phyloP scores from a whole-genome alignment of 257 asterid species.

The Ligustrum vulgare region DNA sequence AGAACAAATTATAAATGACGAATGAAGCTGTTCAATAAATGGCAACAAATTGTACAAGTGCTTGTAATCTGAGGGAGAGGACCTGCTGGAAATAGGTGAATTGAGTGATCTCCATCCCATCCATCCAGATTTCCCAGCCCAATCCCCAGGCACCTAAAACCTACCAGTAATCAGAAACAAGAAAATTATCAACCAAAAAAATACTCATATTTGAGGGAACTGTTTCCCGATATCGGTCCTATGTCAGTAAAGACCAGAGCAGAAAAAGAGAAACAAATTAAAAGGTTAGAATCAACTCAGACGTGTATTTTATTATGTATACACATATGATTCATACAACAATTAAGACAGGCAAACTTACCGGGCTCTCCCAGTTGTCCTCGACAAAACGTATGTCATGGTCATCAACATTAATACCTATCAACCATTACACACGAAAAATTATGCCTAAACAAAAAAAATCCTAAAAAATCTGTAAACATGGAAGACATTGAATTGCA shows the following conservation, averaged over 20 bases:
- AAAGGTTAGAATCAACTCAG: neutral
- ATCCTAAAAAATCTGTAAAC: neutral
- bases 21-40: slow-evolving; percentile 11
- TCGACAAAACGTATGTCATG: slow-evolving; percentile 99
- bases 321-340: slow-evolving; percentile 11
- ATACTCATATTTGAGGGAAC: slow-evolving; percentile 5
- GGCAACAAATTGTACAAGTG: slow-evolving; percentile 8
- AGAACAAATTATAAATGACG: neutral
- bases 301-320: slow-evolving; percentile 4
- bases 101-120: slow-evolving; percentile 99
- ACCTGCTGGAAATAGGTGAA: slow-evolving; percentile 99
- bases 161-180: slow-evolving; percentile 43
- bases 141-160: slow-evolving; percentile 99
- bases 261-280: slow-evolving; percentile 7
- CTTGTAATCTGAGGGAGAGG: slow-evolving; percentile 15
- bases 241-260: slow-evolving; percentile 19
- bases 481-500: neutral
- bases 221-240: slow-evolving; percentile 16
- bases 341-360: slow-evolving; percentile 41
- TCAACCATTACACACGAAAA: slow-evolving; percentile 22
- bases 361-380: slow-evolving; percentile 99
- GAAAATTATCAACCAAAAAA: slow-evolving; percentile 16
- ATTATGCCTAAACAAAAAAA: slow-evolving; percentile 6
- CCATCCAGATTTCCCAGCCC: slow-evolving; percentile 99
- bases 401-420: slow-evolving; percentile 89